Evolutionary conservation across 2,329 filamentous ascomycete genomes (phyloP).

Genomic region (Aspergillus sp.): DNA sequence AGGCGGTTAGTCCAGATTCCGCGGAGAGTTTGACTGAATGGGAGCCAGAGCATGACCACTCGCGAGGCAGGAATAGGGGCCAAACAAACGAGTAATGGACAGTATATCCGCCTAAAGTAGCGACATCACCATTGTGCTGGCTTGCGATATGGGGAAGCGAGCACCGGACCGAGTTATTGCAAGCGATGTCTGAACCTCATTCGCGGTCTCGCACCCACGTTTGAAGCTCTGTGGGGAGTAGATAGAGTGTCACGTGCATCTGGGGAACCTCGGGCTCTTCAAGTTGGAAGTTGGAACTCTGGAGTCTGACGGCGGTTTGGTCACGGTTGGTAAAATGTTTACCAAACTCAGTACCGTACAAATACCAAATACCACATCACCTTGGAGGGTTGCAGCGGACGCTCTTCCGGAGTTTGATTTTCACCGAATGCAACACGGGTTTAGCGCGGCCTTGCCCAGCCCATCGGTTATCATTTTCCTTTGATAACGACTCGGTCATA

Average conservation of each 20-base stretch:
- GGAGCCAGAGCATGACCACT: background rate
- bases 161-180: background rate
- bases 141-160: background rate
- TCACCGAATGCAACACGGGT: slow-evolving; percentile 35
- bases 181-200: slow-evolving; percentile 5
- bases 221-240: slow-evolving; percentile 18
- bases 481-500: background rate
- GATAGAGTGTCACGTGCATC: slow-evolving; percentile 11
- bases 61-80: background rate
- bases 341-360: background rate
- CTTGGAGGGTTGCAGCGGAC: slow-evolving; percentile 29
- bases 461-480: background rate
- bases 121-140: slow-evolving; percentile 7
- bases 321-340: background rate
- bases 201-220: slow-evolving; percentile 3
- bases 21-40: slow-evolving; percentile 8
- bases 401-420: slow-evolving; percentile 27
- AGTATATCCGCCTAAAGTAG: slow-evolving; percentile 11
- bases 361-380: slow-evolving; percentile 23
- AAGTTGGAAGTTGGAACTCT: too few species aligned
- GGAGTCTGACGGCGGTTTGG: background rate
- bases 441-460: slow-evolving; percentile 9
- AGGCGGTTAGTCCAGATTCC: slow-evolving; percentile 1
- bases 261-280: background rate
- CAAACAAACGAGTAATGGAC: background rate